Base-by-base conservation (phyloP, 768 basidiomycete species). In the Flagelloscypha sp. region DNA sequence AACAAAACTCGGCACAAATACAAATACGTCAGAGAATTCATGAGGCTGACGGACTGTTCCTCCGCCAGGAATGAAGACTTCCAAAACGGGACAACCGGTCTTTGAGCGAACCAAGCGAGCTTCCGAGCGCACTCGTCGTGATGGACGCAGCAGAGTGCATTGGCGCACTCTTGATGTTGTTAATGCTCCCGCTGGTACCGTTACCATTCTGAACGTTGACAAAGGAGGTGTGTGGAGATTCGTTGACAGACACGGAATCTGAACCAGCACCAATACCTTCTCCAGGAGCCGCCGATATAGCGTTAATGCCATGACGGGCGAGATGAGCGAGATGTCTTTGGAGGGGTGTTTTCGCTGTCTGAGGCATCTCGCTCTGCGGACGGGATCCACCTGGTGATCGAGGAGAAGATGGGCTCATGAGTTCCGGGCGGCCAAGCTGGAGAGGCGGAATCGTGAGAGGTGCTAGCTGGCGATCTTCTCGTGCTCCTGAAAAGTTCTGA, bases 291-390 rank as follows among this genome's bases (percentile, higher is more conserved):
- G 82, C 84, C 18, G 85, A 72, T 5, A 90, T 79, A 1, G 81
- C 85, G 29, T 76, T 80, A 56, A 90, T 81, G 7, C 87, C 87
- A 49, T 89, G 84, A 18, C 83, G 71, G 12, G 86, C 76, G 5
- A 90, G 66, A 44, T 88, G 79, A 5, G 85, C 87, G 0, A 89
- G 68, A 42, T 87, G 82, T 12, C 81, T 69, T 45, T 88, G 85
- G 13, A 90, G 62, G 2, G 82, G 82, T 0, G 87, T 87, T 46
- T 78, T 78, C 44, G 78, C 78, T 35, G 56, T 45, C 18, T 63
- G 48, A 5, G 41, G 43, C 3, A 37, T 53, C 57, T 3, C 5
- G 19, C 1, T 41, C 30, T 10, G 27, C 20, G 20, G 22, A 33
- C 3, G 5, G 18, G 6, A 19, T 18, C 41, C 53, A 27, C 40